These are phyloP conservation scores for Forsythia suspensa DNA, from an alignment of 257 asterid species.

Conservation along the genomic window DNA sequence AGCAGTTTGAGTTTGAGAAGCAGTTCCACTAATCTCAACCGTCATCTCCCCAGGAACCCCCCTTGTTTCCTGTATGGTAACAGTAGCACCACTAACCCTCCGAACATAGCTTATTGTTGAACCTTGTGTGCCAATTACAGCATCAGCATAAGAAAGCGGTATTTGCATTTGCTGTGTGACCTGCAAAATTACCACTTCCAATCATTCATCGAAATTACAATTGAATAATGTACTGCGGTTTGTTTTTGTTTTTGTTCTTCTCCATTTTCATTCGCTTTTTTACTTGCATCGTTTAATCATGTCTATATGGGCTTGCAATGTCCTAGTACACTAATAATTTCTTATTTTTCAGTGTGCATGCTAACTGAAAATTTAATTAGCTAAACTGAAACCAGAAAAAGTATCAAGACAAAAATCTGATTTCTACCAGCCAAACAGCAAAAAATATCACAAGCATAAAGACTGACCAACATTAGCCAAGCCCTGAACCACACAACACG, in stretches of 20 bases:
- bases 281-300: constrained; percentile 3
- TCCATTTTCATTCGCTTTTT: constrained; percentile 1
- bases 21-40: constrained; percentile 89
- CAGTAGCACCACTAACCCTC: constrained; percentile 92
- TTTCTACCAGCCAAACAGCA: background rate
- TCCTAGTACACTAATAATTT: background rate
- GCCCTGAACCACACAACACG: constrained; percentile 3
- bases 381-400: background rate
- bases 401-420: background rate
- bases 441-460: background rate
- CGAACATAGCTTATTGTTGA: constrained; percentile 90
- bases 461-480: background rate
- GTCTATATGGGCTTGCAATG: background rate
- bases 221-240: background rate
- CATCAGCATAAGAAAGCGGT: constrained; percentile 94
- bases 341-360: background rate
- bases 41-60: constrained; percentile 98
- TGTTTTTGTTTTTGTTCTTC: background rate
- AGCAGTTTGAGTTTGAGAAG: constrained; percentile 95
- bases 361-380: background rate
- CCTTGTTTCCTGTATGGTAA: constrained; percentile 89
- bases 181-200: constrained; percentile 42
- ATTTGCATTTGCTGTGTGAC: constrained; percentile 79
- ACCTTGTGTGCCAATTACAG: constrained; percentile 92
- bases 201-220: constrained; percentile 10